Conservation (phyloP, 148 eudicot species). For the Nepenthes mirabilis region DNA sequence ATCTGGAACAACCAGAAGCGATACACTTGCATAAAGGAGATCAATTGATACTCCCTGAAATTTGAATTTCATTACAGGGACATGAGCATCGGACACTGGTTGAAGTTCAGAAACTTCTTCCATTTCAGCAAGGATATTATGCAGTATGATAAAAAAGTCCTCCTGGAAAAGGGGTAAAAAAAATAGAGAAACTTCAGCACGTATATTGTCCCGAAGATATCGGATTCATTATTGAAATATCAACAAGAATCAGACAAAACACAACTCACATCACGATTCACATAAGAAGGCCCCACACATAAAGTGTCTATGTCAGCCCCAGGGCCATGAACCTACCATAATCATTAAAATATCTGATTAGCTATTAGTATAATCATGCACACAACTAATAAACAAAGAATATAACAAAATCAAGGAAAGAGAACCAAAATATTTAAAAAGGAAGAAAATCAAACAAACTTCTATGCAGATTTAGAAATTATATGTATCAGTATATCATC, state of each 20-base stretch:
- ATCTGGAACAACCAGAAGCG: slow-evolving; percentile 24
- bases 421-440: too few relatives aligned
- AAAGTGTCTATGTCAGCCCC: slow-evolving; percentile 51
- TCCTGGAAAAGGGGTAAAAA: slow-evolving; percentile 13
- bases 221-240: background rate
- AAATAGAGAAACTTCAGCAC: slow-evolving; percentile 1
- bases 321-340: slow-evolving; percentile 40
- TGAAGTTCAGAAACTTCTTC: slow-evolving; percentile 41
- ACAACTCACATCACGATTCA: slow-evolving; percentile 27
- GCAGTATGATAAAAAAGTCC: slow-evolving; percentile 36
- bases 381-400: background rate
- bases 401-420: background rate
- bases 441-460: too few relatives aligned
- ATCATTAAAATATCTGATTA: background rate
- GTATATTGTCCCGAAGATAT: background rate
- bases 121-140: slow-evolving; percentile 34
- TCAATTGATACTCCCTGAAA: slow-evolving; percentile 41
- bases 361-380: background rate
- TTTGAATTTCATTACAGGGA: slow-evolving; percentile 49
- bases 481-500: too few relatives aligned
- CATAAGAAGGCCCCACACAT: slow-evolving; percentile 46
- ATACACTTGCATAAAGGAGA: slow-evolving; percentile 44
- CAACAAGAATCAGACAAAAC: background rate
- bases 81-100: slow-evolving; percentile 48
- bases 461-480: too few relatives aligned